A percentile compares a stretch with the other conserved stretches of the same genome.
phyloP scores from a whole-genome alignment of 225 moss, liverwort and hornwort species.

The Pleurozium schreberi region DNA sequence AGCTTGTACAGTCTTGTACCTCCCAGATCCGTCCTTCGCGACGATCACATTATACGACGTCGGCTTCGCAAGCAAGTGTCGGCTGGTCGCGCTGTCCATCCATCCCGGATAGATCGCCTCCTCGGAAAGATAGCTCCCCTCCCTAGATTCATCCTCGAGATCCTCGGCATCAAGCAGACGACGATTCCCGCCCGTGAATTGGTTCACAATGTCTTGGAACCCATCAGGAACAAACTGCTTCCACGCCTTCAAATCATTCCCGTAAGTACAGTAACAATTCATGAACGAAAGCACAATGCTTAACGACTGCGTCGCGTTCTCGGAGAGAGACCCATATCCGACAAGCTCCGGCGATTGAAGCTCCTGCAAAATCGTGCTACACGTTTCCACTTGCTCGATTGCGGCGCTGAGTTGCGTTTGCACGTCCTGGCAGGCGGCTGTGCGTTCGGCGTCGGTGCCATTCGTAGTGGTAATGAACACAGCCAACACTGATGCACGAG shows the following conservation, averaged over 20 bases:
- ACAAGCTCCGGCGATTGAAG: background rate
- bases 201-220: background rate
- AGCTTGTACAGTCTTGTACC: constrained; percentile 17
- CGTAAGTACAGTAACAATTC: constrained; percentile 7
- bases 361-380: background rate
- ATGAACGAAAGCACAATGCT: constrained; percentile 26
- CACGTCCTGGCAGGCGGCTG: background rate
- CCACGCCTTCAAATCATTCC: constrained; percentile 1
- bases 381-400: constrained; percentile 13
- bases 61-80: constrained; percentile 9
- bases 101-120: constrained; percentile 2
- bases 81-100: constrained; percentile 15
- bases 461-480: background rate
- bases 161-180: constrained; percentile 13
- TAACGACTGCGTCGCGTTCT: background rate
- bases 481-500: background rate
- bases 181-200: background rate
- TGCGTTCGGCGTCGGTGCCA: background rate
- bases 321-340: background rate
- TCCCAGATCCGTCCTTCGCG: constrained; percentile 38
- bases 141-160: background rate
- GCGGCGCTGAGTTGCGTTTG: constrained; percentile 30
- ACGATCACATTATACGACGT: constrained; percentile 19
- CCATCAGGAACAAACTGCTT: background rate
- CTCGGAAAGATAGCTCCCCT: background rate